phyloP scores from a whole-genome alignment of 1,284 basidiomycete genomes.

The Trichosporon ovoides region DNA sequence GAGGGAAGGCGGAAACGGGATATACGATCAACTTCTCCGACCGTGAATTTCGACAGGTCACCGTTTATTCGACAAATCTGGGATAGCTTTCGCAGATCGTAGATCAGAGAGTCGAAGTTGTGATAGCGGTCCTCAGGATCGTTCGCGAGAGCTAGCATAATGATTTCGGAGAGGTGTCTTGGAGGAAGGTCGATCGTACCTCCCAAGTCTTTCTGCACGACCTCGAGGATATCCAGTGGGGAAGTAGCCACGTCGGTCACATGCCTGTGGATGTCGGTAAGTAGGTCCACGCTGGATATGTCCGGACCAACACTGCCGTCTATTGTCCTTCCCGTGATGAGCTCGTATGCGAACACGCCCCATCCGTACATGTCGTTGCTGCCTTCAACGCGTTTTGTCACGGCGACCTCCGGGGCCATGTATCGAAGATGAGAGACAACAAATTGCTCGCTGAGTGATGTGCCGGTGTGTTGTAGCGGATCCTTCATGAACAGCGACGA shows the following conservation, averaged over 20 bases:
- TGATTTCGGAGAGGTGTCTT: constrained; percentile 33
- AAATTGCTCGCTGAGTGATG: constrained; percentile 24
- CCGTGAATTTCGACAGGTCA: constrained; percentile 30
- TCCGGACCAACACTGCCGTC: constrained; percentile 27
- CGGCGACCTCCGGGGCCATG: constrained; percentile 38
- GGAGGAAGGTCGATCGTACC: constrained; percentile 23
- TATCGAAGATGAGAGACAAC: constrained; percentile 34
- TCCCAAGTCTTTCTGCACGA: neutral
- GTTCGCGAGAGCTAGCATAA: constrained; percentile 36
- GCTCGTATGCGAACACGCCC: constrained; percentile 39
- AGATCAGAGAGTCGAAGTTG: constrained; percentile 29
- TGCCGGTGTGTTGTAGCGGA: constrained; percentile 16
- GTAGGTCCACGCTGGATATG: constrained; percentile 24
- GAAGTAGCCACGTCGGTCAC: constrained; percentile 25
- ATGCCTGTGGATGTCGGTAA: constrained; percentile 36
- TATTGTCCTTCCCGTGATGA: constrained; percentile 34
- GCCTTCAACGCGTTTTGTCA: constrained; percentile 21
- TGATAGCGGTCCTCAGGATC: constrained; percentile 39
- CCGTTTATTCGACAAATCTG: constrained; percentile 26
- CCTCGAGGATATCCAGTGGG: constrained; percentile 24
- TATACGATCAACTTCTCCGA: constrained; percentile 35
- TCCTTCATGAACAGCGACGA: constrained; percentile 24
- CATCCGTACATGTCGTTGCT: constrained; percentile 40
- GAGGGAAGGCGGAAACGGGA: constrained; percentile 32
- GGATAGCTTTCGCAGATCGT: constrained; percentile 34